Conservation (phyloP, 768 basidiomycete species). For the Pleurotus giganteus region DNA sequence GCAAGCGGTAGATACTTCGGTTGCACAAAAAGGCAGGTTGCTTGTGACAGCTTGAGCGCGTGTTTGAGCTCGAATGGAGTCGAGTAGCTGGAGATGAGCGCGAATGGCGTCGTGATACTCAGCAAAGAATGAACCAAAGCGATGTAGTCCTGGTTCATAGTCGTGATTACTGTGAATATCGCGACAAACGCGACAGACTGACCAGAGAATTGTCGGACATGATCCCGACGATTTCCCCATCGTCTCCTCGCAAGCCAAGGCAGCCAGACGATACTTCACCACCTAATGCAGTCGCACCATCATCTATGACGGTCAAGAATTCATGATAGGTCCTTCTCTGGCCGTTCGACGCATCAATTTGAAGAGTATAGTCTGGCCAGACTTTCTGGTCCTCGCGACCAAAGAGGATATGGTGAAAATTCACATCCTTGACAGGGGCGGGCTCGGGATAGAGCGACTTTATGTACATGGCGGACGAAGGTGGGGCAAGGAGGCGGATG, state of each 20-base stretch:
- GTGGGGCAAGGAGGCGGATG: neutral
- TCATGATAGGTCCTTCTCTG: slow-evolving; percentile 43
- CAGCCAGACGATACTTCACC: slow-evolving; percentile 49
- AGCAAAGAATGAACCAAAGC: slow-evolving; percentile 49
- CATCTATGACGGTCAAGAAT: slow-evolving; percentile 47
- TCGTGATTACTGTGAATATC: neutral
- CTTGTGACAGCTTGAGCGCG: slow-evolving; percentile 42
- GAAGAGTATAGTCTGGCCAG: slow-evolving; percentile 55
- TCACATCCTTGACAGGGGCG: slow-evolving; percentile 46
- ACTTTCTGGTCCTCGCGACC: slow-evolving; percentile 49
- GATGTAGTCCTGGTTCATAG: slow-evolving; percentile 48
- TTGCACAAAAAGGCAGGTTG: slow-evolving; percentile 54
- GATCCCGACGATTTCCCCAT: slow-evolving; percentile 64
- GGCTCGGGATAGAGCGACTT: slow-evolving; percentile 57
- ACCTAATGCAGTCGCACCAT: slow-evolving; percentile 57
- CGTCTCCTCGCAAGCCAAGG: slow-evolving; percentile 44
- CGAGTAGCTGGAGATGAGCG: slow-evolving; percentile 50
- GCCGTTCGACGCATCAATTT: slow-evolving; percentile 56
- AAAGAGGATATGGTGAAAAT: slow-evolving; percentile 56
- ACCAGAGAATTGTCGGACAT: slow-evolving; percentile 71
- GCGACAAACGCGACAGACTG: slow-evolving; percentile 18
- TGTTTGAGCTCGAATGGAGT: slow-evolving; percentile 58
- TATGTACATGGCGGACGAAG: slow-evolving; percentile 41
- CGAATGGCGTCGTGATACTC: slow-evolving; percentile 48
- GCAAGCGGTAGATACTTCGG: slow-evolving; percentile 41